A percentile compares a stretch with the other conserved stretches of the same genome.
Conservation (phyloP, 1,284 basidiomycete genomes). For the Neotropicomus parvogracilis region DNA sequence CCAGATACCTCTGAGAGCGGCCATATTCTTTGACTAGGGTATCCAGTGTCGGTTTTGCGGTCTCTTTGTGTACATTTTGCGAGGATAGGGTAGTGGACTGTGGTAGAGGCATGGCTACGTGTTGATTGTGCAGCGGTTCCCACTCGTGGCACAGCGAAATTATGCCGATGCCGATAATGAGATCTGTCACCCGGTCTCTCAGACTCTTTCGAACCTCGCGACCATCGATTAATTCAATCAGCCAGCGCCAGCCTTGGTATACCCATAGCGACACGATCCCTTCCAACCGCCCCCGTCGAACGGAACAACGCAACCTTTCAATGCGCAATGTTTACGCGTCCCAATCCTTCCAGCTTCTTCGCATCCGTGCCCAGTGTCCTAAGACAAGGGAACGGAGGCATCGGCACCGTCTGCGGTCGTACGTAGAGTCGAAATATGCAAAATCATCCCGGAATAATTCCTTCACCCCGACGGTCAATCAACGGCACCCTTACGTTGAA, state of each 20-base stretch:
- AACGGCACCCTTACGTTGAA: slow-evolving; percentile 16
- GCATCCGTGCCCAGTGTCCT: slow-evolving; percentile 14
- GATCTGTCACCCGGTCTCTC: slow-evolving; percentile 11
- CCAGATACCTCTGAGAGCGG: neutral
- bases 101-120: slow-evolving; percentile 16
- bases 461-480: slow-evolving; percentile 17
- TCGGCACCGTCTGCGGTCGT: no score
- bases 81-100: slow-evolving; percentile 13
- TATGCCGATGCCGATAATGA: slow-evolving; percentile 7
- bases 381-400: slow-evolving; percentile 17
- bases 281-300: no score
- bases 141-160: slow-evolving; percentile 21
- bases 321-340: no score
- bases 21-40: neutral
- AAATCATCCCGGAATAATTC: slow-evolving; percentile 20
- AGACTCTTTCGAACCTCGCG: slow-evolving; percentile 10
- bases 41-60: neutral
- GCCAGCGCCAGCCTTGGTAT: no score
- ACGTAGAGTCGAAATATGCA: slow-evolving; percentile 13
- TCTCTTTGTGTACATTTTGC: neutral
- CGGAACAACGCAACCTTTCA: no score
- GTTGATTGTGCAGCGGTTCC: slow-evolving; percentile 17
- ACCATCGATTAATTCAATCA: slow-evolving; percentile 25
- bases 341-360: slow-evolving; percentile 10
- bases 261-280: no score